phyloP scores from a whole-genome alignment of 345 rosid genomes.

The Bruguiera sexangula region DNA sequence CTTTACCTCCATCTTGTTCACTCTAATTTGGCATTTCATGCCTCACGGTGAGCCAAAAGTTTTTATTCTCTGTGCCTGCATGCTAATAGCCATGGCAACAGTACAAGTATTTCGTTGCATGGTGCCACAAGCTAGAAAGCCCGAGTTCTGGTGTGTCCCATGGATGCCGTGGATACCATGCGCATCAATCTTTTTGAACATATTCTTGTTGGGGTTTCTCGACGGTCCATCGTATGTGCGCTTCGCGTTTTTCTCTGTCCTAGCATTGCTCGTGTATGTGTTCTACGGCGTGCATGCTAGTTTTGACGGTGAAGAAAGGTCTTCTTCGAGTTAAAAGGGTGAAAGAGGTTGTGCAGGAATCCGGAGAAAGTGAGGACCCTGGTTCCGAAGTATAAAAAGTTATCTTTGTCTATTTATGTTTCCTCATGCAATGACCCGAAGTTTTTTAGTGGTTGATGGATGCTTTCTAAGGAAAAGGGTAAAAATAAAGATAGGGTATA shows the following conservation, averaged over 20 bases:
- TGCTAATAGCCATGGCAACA: slow-evolving; percentile 40
- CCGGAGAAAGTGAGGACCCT: slow-evolving; percentile 32
- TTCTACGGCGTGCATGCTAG: slow-evolving; percentile 91
- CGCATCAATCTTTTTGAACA: slow-evolving; percentile 70
- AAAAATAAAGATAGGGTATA: no score
- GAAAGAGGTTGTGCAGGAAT: slow-evolving; percentile 37
- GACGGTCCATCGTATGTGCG: slow-evolving; percentile 64
- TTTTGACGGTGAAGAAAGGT: slow-evolving; percentile 67
- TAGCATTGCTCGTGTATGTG: slow-evolving; percentile 60
- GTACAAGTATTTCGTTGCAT: slow-evolving; percentile 43
- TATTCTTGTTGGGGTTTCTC: slow-evolving; percentile 73
- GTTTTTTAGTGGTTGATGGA: slow-evolving; percentile 20
- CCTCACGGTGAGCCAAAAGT: slow-evolving; percentile 52
- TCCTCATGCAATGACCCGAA: background rate
- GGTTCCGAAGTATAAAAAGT: slow-evolving; percentile 41
- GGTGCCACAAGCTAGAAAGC: slow-evolving; percentile 66
- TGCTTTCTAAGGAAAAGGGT: background rate
- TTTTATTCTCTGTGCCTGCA: slow-evolving; percentile 47
- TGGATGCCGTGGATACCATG: slow-evolving; percentile 93
- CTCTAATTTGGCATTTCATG: slow-evolving; percentile 62
- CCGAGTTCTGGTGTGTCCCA: slow-evolving; percentile 89
- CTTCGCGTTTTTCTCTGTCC: slow-evolving; percentile 63
- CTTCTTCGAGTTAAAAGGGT: slow-evolving; percentile 36
- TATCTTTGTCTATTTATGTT: background rate
- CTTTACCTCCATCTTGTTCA: slow-evolving; percentile 52